Base-by-base conservation (phyloP, 2,329 filamentous ascomycete species). In the Sporothrix globosa region DNA sequence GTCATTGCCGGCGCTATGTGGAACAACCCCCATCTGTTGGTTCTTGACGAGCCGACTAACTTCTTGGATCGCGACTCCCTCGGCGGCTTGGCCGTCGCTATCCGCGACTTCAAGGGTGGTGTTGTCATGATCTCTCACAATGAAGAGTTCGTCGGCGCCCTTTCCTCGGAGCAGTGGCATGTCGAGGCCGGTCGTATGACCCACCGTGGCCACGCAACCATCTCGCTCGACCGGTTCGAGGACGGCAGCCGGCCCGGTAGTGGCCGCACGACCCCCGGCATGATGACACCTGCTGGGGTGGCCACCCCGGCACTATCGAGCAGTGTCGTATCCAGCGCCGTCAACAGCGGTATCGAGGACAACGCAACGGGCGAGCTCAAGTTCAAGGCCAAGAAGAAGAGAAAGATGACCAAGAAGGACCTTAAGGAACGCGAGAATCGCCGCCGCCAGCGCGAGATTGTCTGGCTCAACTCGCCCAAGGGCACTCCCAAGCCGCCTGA, bases 61-160 rank as follows among this genome's bases (percentile, higher is more conserved):
- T 99, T 97, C 87, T 89, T 99, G 85, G 96, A 99, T 79, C 93
- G 96, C 76, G 96, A 99, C 83, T 97, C 94, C 19, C 90, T 99
- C 21, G 96, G 96, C 78, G 96, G 95, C 81, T 88, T 99, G 69
- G 94, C 96, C n/a, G 93, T 97, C 53, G 96, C 96, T 75, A 98
- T 99, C 77, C 92, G 94, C 75, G 96, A 98, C 79, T 99, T 96
- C 88, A 96, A 93, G 84, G 96, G 96, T 75, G 96, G 96, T 81
- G 96, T 99, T 2, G 94, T 99, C 74, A 97, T 99, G 90, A 99
- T 99, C 81, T 97, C 94, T 73, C 96, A 99, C 83, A 98, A 99
- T 87, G 94, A 98, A 79, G 96, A 99, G 81, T 99, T 99, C 77
- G 94, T 99, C 67, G 94, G 95, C 72, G 95, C 95, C 3, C 89